These are phyloP conservation scores for Glycine latifolia DNA, from an alignment of 306 rosid genomes.

Conservation along the genomic window DNA sequence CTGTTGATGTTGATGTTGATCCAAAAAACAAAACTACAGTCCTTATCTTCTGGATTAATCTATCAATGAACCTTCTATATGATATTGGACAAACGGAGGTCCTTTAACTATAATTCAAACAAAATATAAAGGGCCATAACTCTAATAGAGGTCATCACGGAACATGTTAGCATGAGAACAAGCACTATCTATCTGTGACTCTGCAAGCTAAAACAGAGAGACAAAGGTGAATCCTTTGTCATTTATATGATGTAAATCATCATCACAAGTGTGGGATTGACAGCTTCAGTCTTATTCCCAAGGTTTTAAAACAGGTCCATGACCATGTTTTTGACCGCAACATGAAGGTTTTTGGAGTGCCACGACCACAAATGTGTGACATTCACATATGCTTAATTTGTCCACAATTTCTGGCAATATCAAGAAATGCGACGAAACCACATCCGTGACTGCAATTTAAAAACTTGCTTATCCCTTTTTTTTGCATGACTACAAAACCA, in stretches of 20 bases:
- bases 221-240: neutral
- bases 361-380: too few species aligned
- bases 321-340: too few species aligned
- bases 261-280: conserved; percentile 10
- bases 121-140: neutral
- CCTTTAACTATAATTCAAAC: neutral
- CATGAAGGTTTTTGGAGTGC: too few species aligned
- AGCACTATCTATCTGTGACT: neutral
- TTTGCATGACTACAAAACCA: conserved; percentile 13
- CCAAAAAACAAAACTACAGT: neutral
- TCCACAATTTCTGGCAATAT: too few species aligned
- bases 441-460: too few species aligned
- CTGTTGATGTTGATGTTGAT: too few species aligned
- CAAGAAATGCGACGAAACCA: too few species aligned
- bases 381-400: too few species aligned
- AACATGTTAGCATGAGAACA: conserved; percentile 2
- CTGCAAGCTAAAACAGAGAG: neutral
- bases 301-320: too few species aligned
- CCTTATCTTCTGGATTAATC: conserved; percentile 4
- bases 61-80: neutral
- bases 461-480: neutral
- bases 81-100: neutral
- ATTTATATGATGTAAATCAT: neutral
- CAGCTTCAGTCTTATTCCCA: neutral
- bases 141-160: neutral